Evolutionary conservation across 306 rosid genomes (phyloP).

Genomic region (Glycine soja): DNA sequence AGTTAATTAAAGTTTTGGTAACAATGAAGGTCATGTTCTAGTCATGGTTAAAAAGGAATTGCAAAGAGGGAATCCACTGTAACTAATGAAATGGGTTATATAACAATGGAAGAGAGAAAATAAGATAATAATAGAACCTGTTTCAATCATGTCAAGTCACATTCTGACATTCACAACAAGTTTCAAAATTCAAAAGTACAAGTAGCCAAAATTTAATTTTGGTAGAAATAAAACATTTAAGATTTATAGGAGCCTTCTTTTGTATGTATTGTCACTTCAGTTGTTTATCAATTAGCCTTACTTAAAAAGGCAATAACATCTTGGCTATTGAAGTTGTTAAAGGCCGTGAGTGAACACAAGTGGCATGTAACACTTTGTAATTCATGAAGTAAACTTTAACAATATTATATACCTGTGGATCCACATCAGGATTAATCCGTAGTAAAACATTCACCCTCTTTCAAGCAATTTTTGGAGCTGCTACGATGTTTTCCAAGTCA

Average conservation of each 20-base stretch:
- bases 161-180: neutral
- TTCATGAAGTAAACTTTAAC: neutral
- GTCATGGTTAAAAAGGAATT: slow-evolving; percentile 9
- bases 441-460: slow-evolving; percentile 82
- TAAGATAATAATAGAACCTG: neutral
- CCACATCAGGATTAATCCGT: slow-evolving; percentile 92
- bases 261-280: neutral
- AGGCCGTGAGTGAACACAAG: slow-evolving; percentile 18
- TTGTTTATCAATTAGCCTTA: slow-evolving; percentile 7
- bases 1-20: neutral
- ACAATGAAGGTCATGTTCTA: slow-evolving; percentile 5
- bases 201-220: slow-evolving; percentile 25
- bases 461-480: slow-evolving; percentile 75
- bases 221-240: slow-evolving; percentile 13
- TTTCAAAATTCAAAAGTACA: neutral
- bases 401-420: slow-evolving; percentile 75
- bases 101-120: neutral
- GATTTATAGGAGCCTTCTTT: slow-evolving; percentile 4
- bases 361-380: neutral
- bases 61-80: slow-evolving; percentile 23
- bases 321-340: neutral
- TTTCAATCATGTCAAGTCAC: slow-evolving; percentile 12
- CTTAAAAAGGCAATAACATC: neutral
- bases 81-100: neutral
- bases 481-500: slow-evolving; percentile 86